Evolutionary conservation across 768 basidiomycete genomes (phyloP).

Genomic region (Amanita molliuscula): DNA sequence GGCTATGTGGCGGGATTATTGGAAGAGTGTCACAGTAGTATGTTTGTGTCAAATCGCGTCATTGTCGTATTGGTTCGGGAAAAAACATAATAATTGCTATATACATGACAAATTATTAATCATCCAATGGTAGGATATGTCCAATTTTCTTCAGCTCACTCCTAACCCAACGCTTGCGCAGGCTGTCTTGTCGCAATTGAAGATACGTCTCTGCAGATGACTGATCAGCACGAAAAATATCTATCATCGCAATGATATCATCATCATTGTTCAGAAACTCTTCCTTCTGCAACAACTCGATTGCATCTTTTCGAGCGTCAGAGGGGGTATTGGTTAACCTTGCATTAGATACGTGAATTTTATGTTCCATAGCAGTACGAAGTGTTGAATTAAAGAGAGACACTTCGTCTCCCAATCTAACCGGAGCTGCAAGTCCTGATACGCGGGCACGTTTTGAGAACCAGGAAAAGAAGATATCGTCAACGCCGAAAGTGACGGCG

Average conservation of each 20-base stretch:
- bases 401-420: no score
- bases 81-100: no score
- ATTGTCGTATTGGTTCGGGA: neutral
- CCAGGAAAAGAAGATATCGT: neutral
- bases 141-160: no score
- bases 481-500: neutral
- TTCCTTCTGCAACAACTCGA: neutral
- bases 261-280: constrained; percentile 10
- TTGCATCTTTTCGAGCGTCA: neutral
- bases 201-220: no score
- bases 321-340: no score
- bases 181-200: no score
- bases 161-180: no score
- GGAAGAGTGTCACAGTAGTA: neutral
- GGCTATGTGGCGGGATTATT: neutral
- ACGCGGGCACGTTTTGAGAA: neutral
- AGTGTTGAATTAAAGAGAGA: no score
- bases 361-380: no score
- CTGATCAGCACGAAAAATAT: constrained; percentile 26
- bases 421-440: neutral
- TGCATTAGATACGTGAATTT: no score
- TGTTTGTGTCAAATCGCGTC: neutral
- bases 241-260: constrained; percentile 27
- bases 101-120: no score
- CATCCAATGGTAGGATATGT: no score